Percentiles rank a stretch among this genome's conserved stretches.
Evolutionary conservation across 1,284 basidiomycete genomes (phyloP).

Genomic region (Heterobasidion parviporum): DNA sequence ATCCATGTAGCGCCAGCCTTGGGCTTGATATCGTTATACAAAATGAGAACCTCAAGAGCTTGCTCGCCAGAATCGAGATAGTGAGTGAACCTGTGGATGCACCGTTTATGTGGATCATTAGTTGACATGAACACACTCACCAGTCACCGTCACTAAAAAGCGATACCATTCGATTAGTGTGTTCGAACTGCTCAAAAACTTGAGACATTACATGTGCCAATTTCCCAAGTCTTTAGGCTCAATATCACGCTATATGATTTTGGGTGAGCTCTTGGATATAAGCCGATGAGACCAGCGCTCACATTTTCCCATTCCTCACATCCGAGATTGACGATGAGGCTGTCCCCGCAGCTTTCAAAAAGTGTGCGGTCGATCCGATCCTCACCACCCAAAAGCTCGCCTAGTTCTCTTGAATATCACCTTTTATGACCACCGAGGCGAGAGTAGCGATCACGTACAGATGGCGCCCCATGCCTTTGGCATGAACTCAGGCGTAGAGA

Average conservation of each 20-base stretch:
- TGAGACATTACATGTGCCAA: conserved; percentile 24
- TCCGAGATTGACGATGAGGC: conserved; percentile 27
- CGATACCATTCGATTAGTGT: not conserved
- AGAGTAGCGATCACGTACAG: conserved; percentile 14
- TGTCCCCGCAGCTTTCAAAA: conserved; percentile 25
- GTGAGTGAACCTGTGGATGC: conserved; percentile 18
- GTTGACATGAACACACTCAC: conserved; percentile 6
- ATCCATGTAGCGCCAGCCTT: conserved; percentile 27
- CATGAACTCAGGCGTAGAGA: conserved; percentile 23
- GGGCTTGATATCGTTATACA: conserved; percentile 26
- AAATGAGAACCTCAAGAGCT: conserved; percentile 24
- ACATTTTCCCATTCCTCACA: conserved; percentile 21
- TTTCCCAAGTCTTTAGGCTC: conserved; percentile 23
- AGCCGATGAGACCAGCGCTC: not conserved
- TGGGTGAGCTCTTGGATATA: not conserved
- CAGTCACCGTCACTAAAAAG: conserved; percentile 22
- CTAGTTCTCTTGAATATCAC: conserved; percentile 5
- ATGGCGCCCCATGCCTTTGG: conserved; percentile 27
- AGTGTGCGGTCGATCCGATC: conserved; percentile 24
- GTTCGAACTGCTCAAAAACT: not conserved
- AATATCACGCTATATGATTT: conserved; percentile 14
- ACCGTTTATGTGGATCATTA: not conserved
- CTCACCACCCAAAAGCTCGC: conserved; percentile 26
- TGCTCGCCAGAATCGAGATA: conserved; percentile 31
- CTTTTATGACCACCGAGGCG: not conserved